A percentile compares a stretch with the other conserved stretches of the same genome.
phyloP scores from a whole-genome alignment of 176 grass and related monocot species.

The Avena atlantica region DNA sequence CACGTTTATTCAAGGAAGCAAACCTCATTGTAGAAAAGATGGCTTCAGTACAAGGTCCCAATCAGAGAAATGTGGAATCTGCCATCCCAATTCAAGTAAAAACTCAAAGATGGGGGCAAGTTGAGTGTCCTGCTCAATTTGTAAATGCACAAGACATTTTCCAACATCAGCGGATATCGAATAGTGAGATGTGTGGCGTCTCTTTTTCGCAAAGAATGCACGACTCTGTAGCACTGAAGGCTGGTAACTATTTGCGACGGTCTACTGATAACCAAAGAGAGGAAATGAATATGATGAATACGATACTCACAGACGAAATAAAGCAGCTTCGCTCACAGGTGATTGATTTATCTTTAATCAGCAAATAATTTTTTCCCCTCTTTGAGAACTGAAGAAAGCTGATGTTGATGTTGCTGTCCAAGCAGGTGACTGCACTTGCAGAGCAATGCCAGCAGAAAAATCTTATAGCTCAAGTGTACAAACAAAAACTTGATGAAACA shows the following conservation, averaged over 20 bases:
- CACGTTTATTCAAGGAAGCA: slow-evolving; percentile 66
- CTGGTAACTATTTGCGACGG: slow-evolving; percentile 31
- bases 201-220: slow-evolving; percentile 54
- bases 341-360: neutral
- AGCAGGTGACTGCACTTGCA: slow-evolving; percentile 61
- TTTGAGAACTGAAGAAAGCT: slow-evolving; percentile 2
- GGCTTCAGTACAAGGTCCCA: slow-evolving; percentile 37
- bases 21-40: slow-evolving; percentile 56
- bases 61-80: slow-evolving; percentile 44
- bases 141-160: slow-evolving; percentile 40
- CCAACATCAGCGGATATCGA: slow-evolving; percentile 35
- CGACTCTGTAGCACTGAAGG: slow-evolving; percentile 21
- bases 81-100: slow-evolving; percentile 19
- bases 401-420: slow-evolving; percentile 28
- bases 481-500: slow-evolving; percentile 84
- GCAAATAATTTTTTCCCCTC: slow-evolving; percentile 3
- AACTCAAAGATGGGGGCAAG: slow-evolving; percentile 80
- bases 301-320: slow-evolving; percentile 69
- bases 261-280: slow-evolving; percentile 51
- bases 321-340: slow-evolving; percentile 75
- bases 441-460: slow-evolving; percentile 72
- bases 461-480: slow-evolving; percentile 67
- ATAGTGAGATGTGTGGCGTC: slow-evolving; percentile 36
- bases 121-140: slow-evolving; percentile 73
- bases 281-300: slow-evolving; percentile 60